A percentile compares a stretch with the other conserved stretches of the same genome.
These are phyloP conservation scores for Collybiopsis luxurians DNA, from an alignment of 768 basidiomycete species.

Conservation along the genomic window DNA sequence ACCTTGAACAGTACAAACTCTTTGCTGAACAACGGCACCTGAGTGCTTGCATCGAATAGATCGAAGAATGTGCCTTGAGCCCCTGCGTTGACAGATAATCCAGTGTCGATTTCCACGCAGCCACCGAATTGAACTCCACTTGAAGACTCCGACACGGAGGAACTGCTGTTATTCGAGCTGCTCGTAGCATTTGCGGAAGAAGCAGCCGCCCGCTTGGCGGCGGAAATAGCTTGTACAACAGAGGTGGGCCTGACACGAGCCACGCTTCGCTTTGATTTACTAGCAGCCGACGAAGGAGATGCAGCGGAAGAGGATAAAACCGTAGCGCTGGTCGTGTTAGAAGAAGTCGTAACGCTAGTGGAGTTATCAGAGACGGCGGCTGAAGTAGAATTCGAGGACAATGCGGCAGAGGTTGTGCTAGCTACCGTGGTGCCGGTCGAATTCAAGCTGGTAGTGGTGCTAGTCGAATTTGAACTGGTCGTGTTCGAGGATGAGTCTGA, in stretches of 20 bases:
- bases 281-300: not conserved
- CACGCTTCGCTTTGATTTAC: not conserved
- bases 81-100: conserved; percentile 28
- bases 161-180: not conserved
- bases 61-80: conserved; percentile 27
- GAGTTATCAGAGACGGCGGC: not conserved
- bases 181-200: not conserved
- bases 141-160: conserved; percentile 5
- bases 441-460: not conserved
- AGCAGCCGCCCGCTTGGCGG: not conserved
- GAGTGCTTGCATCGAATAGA: conserved; percentile 23
- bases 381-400: not conserved
- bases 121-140: conserved; percentile 23
- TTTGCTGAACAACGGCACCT: conserved; percentile 26
- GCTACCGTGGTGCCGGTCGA: not conserved
- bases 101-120: conserved; percentile 30
- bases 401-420: not conserved
- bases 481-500: not conserved
- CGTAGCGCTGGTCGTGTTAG: not conserved
- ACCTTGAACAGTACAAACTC: conserved; percentile 32
- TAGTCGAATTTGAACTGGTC: not conserved
- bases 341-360: not conserved
- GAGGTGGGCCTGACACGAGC: not conserved
- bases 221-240: not conserved
- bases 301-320: not conserved